Percentiles rank a stretch among this genome's conserved stretches.
Evolutionary conservation across 345 rosid genomes (phyloP).

Genomic region (Syzygium aqueum): DNA sequence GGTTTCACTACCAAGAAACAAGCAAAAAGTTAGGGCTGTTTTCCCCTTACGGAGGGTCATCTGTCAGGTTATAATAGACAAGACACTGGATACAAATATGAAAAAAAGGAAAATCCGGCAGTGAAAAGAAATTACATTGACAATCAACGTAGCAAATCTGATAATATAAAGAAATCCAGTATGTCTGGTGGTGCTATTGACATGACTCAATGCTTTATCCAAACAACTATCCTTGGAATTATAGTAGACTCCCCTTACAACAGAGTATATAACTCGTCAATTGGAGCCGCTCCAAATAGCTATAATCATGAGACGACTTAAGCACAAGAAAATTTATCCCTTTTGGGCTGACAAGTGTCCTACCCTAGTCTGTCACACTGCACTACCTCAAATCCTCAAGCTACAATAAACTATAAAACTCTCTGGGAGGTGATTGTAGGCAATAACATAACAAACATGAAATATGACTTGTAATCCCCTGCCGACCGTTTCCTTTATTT

Average conservation of each 20-base stretch:
- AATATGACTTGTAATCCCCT: no score
- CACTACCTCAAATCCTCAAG: no score
- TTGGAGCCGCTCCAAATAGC: neutral
- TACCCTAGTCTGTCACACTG: neutral
- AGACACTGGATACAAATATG: neutral
- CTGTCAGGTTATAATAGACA: neutral
- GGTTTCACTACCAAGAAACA: no score
- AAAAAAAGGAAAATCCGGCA: neutral
- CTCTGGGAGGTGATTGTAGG: no score
- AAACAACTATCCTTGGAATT: neutral
- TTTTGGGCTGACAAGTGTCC: neutral
- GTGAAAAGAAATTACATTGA: neutral
- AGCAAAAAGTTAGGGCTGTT: no score
- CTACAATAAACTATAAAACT: no score
- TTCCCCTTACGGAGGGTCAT: neutral
- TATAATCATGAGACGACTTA: rapidly evolving
- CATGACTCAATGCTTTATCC: neutral
- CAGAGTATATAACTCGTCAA: no score
- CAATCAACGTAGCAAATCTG: neutral
- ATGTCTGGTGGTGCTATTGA: neutral
- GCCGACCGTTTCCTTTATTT: neutral
- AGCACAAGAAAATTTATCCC: neutral
- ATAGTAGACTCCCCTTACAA: neutral
- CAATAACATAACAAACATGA: no score
- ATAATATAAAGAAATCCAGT: neutral